These are phyloP conservation scores for Anthostomella pinea DNA, from an alignment of 2,329 filamentous ascomycete species.

Conservation along the genomic window DNA sequence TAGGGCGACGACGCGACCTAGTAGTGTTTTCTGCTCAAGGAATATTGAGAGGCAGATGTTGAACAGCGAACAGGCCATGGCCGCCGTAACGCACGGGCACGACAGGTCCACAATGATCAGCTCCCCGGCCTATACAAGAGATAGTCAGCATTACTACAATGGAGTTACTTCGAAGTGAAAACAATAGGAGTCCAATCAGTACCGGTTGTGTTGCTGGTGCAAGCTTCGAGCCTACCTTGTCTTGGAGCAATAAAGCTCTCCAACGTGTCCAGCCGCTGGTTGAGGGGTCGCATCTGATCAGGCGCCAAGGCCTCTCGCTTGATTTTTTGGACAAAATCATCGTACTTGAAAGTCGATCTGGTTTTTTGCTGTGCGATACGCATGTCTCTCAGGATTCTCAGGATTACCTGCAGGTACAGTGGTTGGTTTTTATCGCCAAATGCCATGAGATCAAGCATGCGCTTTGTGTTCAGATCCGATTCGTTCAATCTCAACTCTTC, in stretches of 20 bases:
- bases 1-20: slow-evolving; percentile 63
- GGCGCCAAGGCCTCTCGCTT: slow-evolving; percentile 38
- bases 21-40: slow-evolving; percentile 47
- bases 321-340: slow-evolving; percentile 41
- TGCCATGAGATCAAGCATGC: slow-evolving; percentile 61
- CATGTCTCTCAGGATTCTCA: slow-evolving; percentile 56
- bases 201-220: too few species aligned
- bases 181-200: slow-evolving; percentile 31
- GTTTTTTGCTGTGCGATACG: slow-evolving; percentile 42
- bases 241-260: slow-evolving; percentile 66
- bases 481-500: slow-evolving; percentile 50
- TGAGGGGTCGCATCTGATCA: slow-evolving; percentile 53
- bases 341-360: slow-evolving; percentile 46
- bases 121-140: slow-evolving; percentile 38
- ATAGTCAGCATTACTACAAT: too few species aligned
- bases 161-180: too few species aligned
- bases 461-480: slow-evolving; percentile 51
- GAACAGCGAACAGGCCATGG: slow-evolving; percentile 69
- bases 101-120: slow-evolving; percentile 70
- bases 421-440: slow-evolving; percentile 47
- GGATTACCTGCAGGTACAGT: slow-evolving; percentile 56
- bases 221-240: too few species aligned
- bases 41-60: slow-evolving; percentile 68
- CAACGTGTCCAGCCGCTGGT: slow-evolving; percentile 58
- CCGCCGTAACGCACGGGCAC: slow-evolving; percentile 65